A percentile compares a stretch with the other conserved stretches of the same genome.
Evolutionary conservation across 2,329 filamentous ascomycete genomes (phyloP).

Genomic region (Aspergillus felis): DNA sequence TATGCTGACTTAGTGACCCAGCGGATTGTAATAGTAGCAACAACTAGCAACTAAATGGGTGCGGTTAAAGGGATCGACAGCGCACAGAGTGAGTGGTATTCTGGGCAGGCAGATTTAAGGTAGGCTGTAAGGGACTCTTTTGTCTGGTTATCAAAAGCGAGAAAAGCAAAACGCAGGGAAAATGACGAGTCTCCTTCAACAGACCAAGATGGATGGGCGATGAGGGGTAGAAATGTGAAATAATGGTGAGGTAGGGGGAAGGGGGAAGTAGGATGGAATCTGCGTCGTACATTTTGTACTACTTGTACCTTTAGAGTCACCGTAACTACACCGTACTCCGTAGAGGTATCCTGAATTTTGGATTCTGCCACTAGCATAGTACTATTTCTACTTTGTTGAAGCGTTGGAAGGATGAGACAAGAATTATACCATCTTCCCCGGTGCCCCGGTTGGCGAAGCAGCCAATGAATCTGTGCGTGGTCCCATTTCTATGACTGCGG

Average conservation of each 20-base stretch:
- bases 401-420: background rate
- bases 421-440: background rate
- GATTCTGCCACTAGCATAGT: background rate
- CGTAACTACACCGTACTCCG: background rate
- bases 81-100: background rate
- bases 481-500: background rate
- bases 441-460: background rate
- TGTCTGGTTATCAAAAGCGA: background rate
- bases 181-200: background rate
- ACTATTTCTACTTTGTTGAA: background rate
- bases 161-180: background rate
- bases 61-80: background rate
- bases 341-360: background rate
- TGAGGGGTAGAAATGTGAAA: background rate
- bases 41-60: background rate
- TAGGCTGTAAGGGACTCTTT: background rate
- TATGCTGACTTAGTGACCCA: background rate
- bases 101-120: background rate
- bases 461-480: background rate
- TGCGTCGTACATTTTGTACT: background rate
- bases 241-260: background rate
- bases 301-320: background rate
- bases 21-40: constrained; percentile 12
- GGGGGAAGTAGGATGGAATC: background rate
- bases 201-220: background rate